Base-by-base conservation (phyloP, 257 asterid genomes). In the Catharanthus roseus region DNA sequence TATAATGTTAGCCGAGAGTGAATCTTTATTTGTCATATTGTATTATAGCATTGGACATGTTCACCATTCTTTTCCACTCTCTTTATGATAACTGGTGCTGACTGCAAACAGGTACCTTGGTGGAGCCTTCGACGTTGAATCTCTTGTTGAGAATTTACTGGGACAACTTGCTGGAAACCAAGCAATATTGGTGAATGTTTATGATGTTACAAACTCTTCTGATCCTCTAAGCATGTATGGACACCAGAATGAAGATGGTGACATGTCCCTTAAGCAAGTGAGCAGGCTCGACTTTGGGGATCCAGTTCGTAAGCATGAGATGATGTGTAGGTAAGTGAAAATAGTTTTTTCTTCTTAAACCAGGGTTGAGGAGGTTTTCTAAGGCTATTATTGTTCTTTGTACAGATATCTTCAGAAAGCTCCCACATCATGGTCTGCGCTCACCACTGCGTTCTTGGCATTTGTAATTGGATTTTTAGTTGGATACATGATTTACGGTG, bases 151-250 rank as follows among this genome's bases (percentile, higher is more conserved):
- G 76, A 90, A 89, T 82, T 79, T 93, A 69, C 90, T 93, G 0
- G 96, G 95, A 29, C 98, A 93, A 82, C 98, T 93, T 69, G 88
- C 98, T 63, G 95, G 85, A 51, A 85, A 88, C 73, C 92, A 93
- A 51, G 90, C 81, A 23, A 86, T 93, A 41, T 88, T 90, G 56
- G 98, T 93, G 55, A 87, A 89, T 47, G 98, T 90, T 31, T 89
- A 84, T 58, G 98, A 93, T 73, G 77, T 83, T 63, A 93, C 98
- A 16, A 93, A 90, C 83, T 68, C 84, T 36, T 93, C 97, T 34
- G 89, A 90, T 79, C 96, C 87, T 62, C 73, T 89, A 63, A 73
- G 85, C 75, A 90, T 93, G 89, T 93, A 93, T 45, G 97, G 90
- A 31, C 81, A 78, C 77, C 86, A 82, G 34, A 81, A 82, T 74